These are phyloP conservation scores for Elsinoe australis DNA, from an alignment of 2,329 filamentous ascomycete genomes.

Conservation along the genomic window DNA sequence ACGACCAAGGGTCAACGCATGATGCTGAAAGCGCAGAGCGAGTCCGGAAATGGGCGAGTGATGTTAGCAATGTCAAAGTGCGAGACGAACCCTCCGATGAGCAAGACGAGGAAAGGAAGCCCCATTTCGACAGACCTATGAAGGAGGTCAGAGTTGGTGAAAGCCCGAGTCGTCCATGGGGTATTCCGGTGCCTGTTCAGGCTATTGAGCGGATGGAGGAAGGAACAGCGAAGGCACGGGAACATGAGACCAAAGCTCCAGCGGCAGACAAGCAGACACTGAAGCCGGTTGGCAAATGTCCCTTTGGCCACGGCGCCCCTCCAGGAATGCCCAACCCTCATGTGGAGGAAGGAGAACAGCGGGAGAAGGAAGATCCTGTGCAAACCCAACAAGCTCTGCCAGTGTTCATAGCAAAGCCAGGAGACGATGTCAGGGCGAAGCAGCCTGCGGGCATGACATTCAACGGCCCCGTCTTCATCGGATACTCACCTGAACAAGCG, in stretches of 20 bases:
- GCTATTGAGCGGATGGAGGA: slow-evolving; percentile 38
- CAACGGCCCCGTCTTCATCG: slow-evolving; percentile 88
- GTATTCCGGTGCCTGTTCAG: slow-evolving; percentile 63
- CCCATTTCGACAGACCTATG: slow-evolving; percentile 74
- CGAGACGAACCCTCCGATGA: slow-evolving; percentile 34
- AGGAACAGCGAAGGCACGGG: slow-evolving; percentile 16
- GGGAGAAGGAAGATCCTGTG: not conserved
- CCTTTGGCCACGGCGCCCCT: slow-evolving; percentile 38
- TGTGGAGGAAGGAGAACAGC: not conserved
- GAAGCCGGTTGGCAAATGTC: slow-evolving; percentile 45
- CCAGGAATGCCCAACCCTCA: slow-evolving; percentile 13
- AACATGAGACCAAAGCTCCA: no score
- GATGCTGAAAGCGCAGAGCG: slow-evolving; percentile 54
- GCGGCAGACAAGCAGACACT: no score
- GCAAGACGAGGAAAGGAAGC: slow-evolving; percentile 55
- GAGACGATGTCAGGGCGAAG: slow-evolving; percentile 11
- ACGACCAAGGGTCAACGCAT: slow-evolving; percentile 36
- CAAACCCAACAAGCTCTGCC: not conserved
- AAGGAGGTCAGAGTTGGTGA: slow-evolving; percentile 91
- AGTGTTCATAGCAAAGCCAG: slow-evolving; percentile 4
- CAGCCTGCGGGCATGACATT: slow-evolving; percentile 66
- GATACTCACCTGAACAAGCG: slow-evolving; percentile 79
- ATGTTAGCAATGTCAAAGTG: slow-evolving; percentile 43
- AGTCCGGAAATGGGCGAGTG: slow-evolving; percentile 80
- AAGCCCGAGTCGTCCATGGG: slow-evolving; percentile 88